These are phyloP conservation scores for Pleurotus platypus DNA, from an alignment of 768 basidiomycete genomes.

Conservation along the genomic window DNA sequence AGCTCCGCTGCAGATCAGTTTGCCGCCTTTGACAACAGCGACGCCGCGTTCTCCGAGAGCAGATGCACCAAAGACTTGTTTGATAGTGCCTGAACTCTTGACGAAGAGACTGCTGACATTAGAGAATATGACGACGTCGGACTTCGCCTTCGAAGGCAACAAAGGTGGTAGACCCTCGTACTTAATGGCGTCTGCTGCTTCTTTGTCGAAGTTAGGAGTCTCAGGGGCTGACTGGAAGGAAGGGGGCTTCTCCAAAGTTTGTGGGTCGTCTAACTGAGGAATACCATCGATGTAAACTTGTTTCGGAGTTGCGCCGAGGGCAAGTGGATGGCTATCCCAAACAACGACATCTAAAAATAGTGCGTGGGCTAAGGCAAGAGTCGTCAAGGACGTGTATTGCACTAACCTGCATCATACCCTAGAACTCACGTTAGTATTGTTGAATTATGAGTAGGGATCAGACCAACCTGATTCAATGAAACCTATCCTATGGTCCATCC, in stretches of 20 bases:
- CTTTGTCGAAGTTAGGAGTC: slow-evolving; percentile 59
- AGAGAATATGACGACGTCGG: slow-evolving; percentile 52
- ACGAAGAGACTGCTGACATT: slow-evolving; percentile 56
- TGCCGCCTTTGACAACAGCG: slow-evolving; percentile 51
- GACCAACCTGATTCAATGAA: slow-evolving; percentile 50
- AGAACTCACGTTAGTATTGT: background rate
- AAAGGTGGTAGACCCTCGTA: slow-evolving; percentile 70
- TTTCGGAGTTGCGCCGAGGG: slow-evolving; percentile 71
- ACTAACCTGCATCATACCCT: slow-evolving; percentile 68
- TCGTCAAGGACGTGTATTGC: background rate
- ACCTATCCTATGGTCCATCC: slow-evolving; percentile 75
- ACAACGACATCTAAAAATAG: slow-evolving; percentile 54
- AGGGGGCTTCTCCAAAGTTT: slow-evolving; percentile 46
- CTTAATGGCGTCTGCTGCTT: slow-evolving; percentile 47
- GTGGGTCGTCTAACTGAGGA: slow-evolving; percentile 52
- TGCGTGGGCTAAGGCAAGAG: background rate
- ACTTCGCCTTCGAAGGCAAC: slow-evolving; percentile 31
- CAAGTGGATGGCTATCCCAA: slow-evolving; percentile 77
- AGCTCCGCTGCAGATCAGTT: slow-evolving; percentile 49
- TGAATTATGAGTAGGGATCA: background rate
- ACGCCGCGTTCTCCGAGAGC: slow-evolving; percentile 22
- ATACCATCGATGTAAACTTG: slow-evolving; percentile 89
- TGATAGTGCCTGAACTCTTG: slow-evolving; percentile 25
- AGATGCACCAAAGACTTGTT: slow-evolving; percentile 24
- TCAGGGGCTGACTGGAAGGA: slow-evolving; percentile 49